A percentile compares a stretch with the other conserved stretches of the same genome.
phyloP scores from a whole-genome alignment of 768 basidiomycete species.

The Cyclocybe cylindracea region DNA sequence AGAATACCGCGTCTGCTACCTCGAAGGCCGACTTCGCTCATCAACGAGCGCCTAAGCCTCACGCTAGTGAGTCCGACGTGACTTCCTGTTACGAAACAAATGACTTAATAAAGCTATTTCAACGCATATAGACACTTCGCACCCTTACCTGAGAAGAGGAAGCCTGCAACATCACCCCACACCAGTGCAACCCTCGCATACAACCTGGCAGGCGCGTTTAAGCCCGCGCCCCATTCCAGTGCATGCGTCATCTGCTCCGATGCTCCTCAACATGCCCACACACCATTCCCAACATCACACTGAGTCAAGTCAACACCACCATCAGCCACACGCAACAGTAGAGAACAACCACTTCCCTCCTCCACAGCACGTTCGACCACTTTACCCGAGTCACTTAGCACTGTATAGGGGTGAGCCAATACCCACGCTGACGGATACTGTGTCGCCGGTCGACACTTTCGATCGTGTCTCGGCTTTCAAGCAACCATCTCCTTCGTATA shows the following conservation, averaged over 20 bases:
- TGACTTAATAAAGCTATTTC: background rate
- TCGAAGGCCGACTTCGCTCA: too few species aligned
- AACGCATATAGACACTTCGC: constrained; percentile 16
- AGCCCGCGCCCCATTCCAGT: background rate
- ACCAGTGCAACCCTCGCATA: constrained; percentile 3
- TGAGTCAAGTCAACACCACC: background rate
- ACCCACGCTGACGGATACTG: background rate
- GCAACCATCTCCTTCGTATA: constrained; percentile 10
- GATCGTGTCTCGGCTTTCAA: background rate
- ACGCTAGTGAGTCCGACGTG: constrained; percentile 13
- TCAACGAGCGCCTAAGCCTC: constrained; percentile 5
- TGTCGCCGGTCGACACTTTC: too few species aligned
- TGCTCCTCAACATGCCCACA: constrained; percentile 6
- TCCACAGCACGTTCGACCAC: too few species aligned
- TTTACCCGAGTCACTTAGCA: constrained; percentile 4
- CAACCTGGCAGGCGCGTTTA: constrained; percentile 4
- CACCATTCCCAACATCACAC: constrained; percentile 9
- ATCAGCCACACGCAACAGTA: too few species aligned
- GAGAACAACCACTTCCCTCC: too few species aligned
- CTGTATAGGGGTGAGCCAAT: background rate
- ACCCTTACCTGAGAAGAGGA: constrained; percentile 23
- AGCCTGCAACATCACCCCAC: constrained; percentile 13
- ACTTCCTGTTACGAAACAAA: background rate
- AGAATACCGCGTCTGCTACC: too few species aligned
- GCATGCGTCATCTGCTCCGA: background rate